phyloP scores from a whole-genome alignment of 306 rosid genomes.

The Luffa aegyptiaca region DNA sequence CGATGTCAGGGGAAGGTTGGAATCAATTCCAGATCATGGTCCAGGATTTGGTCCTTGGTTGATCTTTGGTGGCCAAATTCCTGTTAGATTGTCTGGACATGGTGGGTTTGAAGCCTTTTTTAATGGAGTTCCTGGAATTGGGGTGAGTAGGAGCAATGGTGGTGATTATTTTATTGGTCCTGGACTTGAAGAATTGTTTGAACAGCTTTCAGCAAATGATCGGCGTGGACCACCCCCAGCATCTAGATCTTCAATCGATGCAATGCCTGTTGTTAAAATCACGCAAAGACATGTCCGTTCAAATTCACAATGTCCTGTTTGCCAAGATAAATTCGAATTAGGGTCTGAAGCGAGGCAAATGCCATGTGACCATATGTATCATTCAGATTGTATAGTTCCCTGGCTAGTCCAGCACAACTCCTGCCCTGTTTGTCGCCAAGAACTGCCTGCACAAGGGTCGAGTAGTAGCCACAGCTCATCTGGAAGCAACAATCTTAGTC shows the following conservation, averaged over 20 bases:
- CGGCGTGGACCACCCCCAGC: slow-evolving; percentile 7
- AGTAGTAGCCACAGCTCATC: neutral
- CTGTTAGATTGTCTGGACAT: slow-evolving; percentile 3
- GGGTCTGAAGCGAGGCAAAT: slow-evolving; percentile 4
- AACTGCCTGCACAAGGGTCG: slow-evolving; percentile 15
- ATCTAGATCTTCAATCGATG: slow-evolving; percentile 8
- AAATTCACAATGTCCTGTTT: slow-evolving; percentile 11
- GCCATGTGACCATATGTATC: slow-evolving; percentile 16
- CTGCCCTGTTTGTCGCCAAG: slow-evolving; percentile 17
- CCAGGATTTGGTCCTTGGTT: slow-evolving; percentile 17
- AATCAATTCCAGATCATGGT: slow-evolving; percentile 9
- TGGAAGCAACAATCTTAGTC: neutral
- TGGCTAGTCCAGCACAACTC: slow-evolving; percentile 15
- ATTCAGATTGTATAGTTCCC: slow-evolving; percentile 12
- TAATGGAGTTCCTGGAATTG: slow-evolving; percentile 13
- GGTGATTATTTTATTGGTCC: slow-evolving; percentile 14
- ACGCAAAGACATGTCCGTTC: neutral
- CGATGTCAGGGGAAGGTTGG: slow-evolving; percentile 13
- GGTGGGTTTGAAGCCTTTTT: slow-evolving; percentile 12
- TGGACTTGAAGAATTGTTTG: slow-evolving; percentile 13
- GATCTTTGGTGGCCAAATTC: slow-evolving; percentile 15
- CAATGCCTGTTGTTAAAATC: slow-evolving; percentile 11
- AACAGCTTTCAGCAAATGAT: slow-evolving; percentile 10
- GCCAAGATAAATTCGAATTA: slow-evolving; percentile 13
- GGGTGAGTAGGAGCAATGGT: slow-evolving; percentile 11